These are phyloP conservation scores for Venustampulla echinocandica DNA, from an alignment of 495 filamentous ascomycete species.

Conservation along the genomic window DNA sequence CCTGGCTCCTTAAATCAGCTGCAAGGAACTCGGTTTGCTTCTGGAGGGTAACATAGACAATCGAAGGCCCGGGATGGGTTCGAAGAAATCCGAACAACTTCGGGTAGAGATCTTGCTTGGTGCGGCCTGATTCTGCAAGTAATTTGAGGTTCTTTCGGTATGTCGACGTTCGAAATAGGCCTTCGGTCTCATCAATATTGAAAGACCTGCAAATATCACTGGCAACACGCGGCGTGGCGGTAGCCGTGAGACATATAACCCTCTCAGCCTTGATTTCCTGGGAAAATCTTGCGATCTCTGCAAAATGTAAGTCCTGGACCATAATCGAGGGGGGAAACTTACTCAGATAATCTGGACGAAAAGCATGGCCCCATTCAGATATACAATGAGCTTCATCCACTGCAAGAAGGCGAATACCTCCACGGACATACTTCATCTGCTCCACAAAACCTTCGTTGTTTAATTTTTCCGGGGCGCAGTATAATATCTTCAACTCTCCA, in stretches of 20 bases:
- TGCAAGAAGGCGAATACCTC: constrained; percentile 47
- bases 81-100: constrained; percentile 38
- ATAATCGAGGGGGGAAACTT: constrained; percentile 4
- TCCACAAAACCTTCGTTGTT: constrained; percentile 52
- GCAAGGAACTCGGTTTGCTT: constrained; percentile 40
- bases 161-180: constrained; percentile 46
- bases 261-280: constrained; percentile 47
- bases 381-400: constrained; percentile 55
- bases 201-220: constrained; percentile 46
- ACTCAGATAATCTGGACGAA: constrained; percentile 50
- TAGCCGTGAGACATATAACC: constrained; percentile 45
- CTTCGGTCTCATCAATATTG: constrained; percentile 34
- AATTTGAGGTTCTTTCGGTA: constrained; percentile 49
- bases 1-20: constrained; percentile 22
- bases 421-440: constrained; percentile 39
- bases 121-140: constrained; percentile 35
- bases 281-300: constrained; percentile 45
- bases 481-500: constrained; percentile 42
- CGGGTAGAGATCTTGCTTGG: constrained; percentile 33
- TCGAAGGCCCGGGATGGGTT: constrained; percentile 40
- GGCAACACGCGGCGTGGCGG: constrained; percentile 45
- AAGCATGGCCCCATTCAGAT: constrained; percentile 53
- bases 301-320: constrained; percentile 3
- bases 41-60: constrained; percentile 49
- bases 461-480: constrained; percentile 49